Evolutionary conservation across 2,329 filamentous ascomycete genomes (phyloP), one percentile per base, ranked within the genome.

Genomic region (Penicillium sclerotigenum): DNA sequence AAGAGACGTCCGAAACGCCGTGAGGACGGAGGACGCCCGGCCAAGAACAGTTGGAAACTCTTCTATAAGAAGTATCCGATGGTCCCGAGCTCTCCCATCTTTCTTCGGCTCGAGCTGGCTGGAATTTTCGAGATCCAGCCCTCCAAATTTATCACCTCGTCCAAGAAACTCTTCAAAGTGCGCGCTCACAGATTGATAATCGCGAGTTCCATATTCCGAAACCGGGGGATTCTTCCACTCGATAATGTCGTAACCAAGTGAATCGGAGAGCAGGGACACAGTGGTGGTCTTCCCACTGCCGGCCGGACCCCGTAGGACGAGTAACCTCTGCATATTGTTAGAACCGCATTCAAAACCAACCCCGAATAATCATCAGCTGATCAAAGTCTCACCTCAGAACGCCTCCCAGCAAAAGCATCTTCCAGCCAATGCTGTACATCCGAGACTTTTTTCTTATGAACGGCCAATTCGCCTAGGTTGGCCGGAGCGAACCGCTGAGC

Each of bases 261-360:
- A 84, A 60, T 85, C 85, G 5, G 92, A 88, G 34, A 99, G 81
- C 22, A 96, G 77, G 11, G 83, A 83, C 50, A 97, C 69, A 0
- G 93, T 96, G 0, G 91, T 91, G 0, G 94, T 97, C 76, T 99
- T 99, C 29, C 91, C 94, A 33, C 90, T 89, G 20, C 94, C 94
- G 40, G 94, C 92, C 33, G 91, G 86, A 11, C 94, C 94, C 73
- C 95, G 96, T 41, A 99, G 79, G 28, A 99, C 80, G 55, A 97
- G 81, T 55, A 97, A 70, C 58, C 89, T 83, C 78, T 96, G 86
- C 52, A 18, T 56, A 28, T 26, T 47, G 58, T 71, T 50, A 72
- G 67, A 56, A 41, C 38, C 16, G 43, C 33, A 26, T 33, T 41
- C 37, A 20, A 48, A 37, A 16, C 4, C 31, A n/a, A 56, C 16